Evolutionary conservation across 495 filamentous ascomycete species (phyloP).

Genomic region (Penicillium salamii): DNA sequence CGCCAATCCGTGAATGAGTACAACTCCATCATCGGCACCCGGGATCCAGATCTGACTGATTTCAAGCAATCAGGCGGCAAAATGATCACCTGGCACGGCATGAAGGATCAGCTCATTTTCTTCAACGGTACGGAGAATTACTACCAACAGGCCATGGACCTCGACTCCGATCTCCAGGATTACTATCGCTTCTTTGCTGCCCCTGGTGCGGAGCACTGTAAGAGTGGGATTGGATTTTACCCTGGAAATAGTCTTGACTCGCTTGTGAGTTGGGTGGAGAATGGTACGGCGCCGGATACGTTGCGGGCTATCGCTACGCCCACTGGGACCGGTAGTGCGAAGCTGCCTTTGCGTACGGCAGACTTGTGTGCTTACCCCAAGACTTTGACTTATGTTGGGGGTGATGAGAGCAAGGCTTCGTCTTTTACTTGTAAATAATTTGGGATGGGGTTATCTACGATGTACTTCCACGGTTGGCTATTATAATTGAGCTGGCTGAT

Average conservation of each 20-base stretch:
- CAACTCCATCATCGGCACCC: conserved; percentile 29
- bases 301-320: conserved; percentile 2
- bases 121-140: conserved; percentile 16
- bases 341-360: background rate
- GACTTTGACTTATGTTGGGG: background rate
- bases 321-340: background rate
- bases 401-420: background rate
- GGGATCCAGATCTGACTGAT: conserved; percentile 30
- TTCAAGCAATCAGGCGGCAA: conserved; percentile 38
- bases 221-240: conserved; percentile 10
- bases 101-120: conserved; percentile 19
- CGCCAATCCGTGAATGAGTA: conserved; percentile 3
- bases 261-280: conserved; percentile 18
- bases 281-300: conserved; percentile 15
- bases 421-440: background rate
- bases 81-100: conserved; percentile 42
- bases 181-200: conserved; percentile 21
- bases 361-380: background rate
- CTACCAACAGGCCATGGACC: conserved; percentile 25
- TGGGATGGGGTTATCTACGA: background rate
- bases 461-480: no score
- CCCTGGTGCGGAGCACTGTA: conserved; percentile 20
- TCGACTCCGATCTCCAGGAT: conserved; percentile 6
- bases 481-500: no score
- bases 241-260: conserved; percentile 12